Percentiles rank a stretch among this genome's conserved stretches.
Evolutionary conservation across 495 filamentous ascomycete species (phyloP).

Genomic region (Penicillium turbatum): DNA sequence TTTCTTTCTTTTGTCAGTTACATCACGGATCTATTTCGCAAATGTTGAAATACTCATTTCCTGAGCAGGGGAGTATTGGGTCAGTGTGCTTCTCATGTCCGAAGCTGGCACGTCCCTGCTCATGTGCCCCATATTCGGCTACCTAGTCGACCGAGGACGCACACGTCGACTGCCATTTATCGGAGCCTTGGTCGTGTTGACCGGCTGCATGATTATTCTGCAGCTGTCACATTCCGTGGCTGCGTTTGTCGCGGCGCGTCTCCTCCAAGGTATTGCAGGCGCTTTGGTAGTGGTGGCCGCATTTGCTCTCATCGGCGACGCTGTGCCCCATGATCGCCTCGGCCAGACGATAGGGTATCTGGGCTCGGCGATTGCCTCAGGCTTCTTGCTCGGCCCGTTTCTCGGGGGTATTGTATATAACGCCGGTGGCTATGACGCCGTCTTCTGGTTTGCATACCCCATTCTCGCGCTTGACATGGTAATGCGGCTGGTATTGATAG

Average conservation of each 20-base stretch:
- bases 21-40: not conserved
- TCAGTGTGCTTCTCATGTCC: constrained; percentile 50
- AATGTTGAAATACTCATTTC: not conserved
- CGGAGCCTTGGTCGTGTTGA: constrained; percentile 50
- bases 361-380: constrained; percentile 30
- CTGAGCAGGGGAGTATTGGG: constrained; percentile 30
- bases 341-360: constrained; percentile 51
- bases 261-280: constrained; percentile 58
- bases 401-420: constrained; percentile 60
- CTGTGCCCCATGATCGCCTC: constrained; percentile 52
- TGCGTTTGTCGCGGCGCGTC: constrained; percentile 51
- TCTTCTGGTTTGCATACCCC: constrained; percentile 55
- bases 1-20: too few relatives aligned
- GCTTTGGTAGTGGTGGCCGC: constrained; percentile 63
- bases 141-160: constrained; percentile 50
- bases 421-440: constrained; percentile 54
- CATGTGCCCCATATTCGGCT: constrained; percentile 52
- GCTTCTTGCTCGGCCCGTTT: constrained; percentile 46
- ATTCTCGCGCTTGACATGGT: constrained; percentile 57
- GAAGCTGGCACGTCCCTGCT: constrained; percentile 57
- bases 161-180: constrained; percentile 54
- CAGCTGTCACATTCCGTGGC: constrained; percentile 47
- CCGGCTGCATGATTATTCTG: constrained; percentile 54
- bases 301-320: constrained; percentile 56
- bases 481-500: constrained; percentile 59